Conservation (phyloP, 176 grass and related monocot species). For the Typha latifolia region DNA sequence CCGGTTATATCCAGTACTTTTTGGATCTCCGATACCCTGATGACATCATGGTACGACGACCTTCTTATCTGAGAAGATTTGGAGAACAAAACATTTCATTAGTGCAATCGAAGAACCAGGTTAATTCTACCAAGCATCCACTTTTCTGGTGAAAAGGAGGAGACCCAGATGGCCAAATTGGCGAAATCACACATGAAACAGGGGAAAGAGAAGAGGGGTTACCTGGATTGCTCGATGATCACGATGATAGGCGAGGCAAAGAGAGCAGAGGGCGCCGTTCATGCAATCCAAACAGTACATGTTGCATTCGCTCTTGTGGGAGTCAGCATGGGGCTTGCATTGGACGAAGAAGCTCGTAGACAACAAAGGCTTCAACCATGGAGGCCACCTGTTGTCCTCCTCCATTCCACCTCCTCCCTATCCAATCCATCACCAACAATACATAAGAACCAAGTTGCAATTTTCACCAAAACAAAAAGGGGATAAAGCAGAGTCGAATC, state of each 20-base stretch:
- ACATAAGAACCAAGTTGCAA: conserved; percentile 5
- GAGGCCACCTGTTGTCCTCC: conserved; percentile 61
- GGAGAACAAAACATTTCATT: background rate
- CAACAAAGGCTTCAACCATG: conserved; percentile 87
- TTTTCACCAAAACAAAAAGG: conserved; percentile 1
- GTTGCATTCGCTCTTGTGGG: conserved; percentile 91
- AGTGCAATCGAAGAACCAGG: too few species aligned
- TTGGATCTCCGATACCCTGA: conserved; percentile 89
- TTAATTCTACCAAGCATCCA: background rate
- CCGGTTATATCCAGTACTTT: conserved; percentile 86
- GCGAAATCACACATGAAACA: background rate
- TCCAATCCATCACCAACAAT: background rate
- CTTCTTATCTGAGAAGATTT: conserved; percentile 51
- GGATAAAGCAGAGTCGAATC: background rate
- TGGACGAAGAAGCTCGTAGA: conserved; percentile 81
- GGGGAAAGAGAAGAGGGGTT: background rate
- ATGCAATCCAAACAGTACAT: conserved; percentile 95
- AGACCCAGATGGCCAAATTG: conserved; percentile 2
- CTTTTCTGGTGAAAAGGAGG: background rate
- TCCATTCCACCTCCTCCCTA: conserved; percentile 21
- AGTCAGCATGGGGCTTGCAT: conserved; percentile 63
- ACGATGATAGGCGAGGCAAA: conserved; percentile 70
- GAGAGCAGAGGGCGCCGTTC: conserved; percentile 72
- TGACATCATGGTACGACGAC: conserved; percentile 99
- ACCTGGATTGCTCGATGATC: conserved; percentile 86